A percentile compares a stretch with the other conserved stretches of the same genome.
These are phyloP conservation scores for Chrysanthemum makinoi DNA, from an alignment of 129 eudicot genomes.

Conservation along the genomic window DNA sequence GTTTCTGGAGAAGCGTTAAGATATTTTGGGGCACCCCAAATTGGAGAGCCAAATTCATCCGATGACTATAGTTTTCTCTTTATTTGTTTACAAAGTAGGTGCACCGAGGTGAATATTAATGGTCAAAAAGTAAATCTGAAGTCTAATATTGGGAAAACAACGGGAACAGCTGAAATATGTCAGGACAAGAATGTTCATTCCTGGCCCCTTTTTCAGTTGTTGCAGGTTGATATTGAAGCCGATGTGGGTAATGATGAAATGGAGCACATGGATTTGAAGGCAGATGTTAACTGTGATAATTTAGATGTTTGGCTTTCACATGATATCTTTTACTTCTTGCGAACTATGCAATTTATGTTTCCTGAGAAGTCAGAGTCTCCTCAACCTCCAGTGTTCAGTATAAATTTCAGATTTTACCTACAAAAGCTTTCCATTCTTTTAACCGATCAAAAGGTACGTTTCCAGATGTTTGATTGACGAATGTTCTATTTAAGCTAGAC, in stretches of 20 bases:
- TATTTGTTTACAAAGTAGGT: conserved; percentile 47
- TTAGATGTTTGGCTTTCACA: conserved; percentile 72
- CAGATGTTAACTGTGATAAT: conserved; percentile 50
- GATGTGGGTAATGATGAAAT: conserved; percentile 33
- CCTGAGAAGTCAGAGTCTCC: conserved; percentile 50
- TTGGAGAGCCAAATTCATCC: conserved; percentile 26
- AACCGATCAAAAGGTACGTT: conserved; percentile 78
- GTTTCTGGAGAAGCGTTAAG: conserved; percentile 38
- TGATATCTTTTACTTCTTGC: conserved; percentile 58
- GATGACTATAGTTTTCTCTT: conserved; percentile 42
- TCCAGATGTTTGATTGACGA: background rate
- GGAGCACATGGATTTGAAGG: conserved; percentile 34
- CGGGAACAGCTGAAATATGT: conserved; percentile 52
- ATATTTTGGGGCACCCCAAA: conserved; percentile 34
- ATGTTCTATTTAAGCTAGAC: conserved; percentile 6
- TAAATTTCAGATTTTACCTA: conserved; percentile 48
- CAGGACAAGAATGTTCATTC: conserved; percentile 39
- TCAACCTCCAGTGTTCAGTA: conserved; percentile 24
- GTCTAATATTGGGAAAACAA: conserved; percentile 45
- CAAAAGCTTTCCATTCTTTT: conserved; percentile 68
- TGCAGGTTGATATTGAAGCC: conserved; percentile 52
- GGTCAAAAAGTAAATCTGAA: conserved; percentile 43
- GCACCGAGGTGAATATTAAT: conserved; percentile 41
- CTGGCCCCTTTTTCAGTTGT: conserved; percentile 73
- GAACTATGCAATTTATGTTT: conserved; percentile 33